These are phyloP conservation scores for Panicum hallii DNA, from an alignment of 202 grass and related monocot genomes.

Conservation along the genomic window DNA sequence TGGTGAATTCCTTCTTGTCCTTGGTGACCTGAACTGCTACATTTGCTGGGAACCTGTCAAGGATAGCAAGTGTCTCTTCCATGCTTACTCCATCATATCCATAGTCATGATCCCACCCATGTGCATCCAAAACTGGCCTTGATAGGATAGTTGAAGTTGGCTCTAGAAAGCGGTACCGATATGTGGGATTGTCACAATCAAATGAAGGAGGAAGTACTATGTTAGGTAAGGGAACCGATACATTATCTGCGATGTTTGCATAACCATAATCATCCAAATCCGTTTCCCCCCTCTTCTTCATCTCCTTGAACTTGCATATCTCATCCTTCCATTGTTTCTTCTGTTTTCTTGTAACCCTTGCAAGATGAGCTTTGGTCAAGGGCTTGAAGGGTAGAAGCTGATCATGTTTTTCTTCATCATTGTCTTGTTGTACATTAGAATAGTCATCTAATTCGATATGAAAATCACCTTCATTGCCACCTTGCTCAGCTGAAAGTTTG, in stretches of 20 bases:
- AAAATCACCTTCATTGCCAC: slow-evolving; percentile 80
- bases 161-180: slow-evolving; percentile 88
- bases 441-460: slow-evolving; percentile 89
- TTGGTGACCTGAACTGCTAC: slow-evolving; percentile 88
- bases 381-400: slow-evolving; percentile 46
- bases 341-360: slow-evolving; percentile 19
- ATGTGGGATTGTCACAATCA: slow-evolving; percentile 80
- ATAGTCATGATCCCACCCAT: slow-evolving; percentile 98
- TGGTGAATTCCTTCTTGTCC: slow-evolving; percentile 96
- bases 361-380: too few species aligned
- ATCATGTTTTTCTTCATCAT: slow-evolving; percentile 85
- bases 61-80: slow-evolving; percentile 78
- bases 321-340: slow-evolving; percentile 97
- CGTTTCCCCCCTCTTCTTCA: too few species aligned
- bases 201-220: slow-evolving; percentile 90
- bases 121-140: slow-evolving; percentile 77
- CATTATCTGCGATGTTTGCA: slow-evolving; percentile 56
- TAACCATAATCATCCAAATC: too few species aligned
- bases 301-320: too few species aligned
- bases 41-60: slow-evolving; percentile 67
- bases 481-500: slow-evolving; percentile 69
- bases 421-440: slow-evolving; percentile 80
- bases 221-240: slow-evolving; percentile 81
- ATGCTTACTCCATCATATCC: slow-evolving; percentile 94
- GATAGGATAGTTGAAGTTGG: slow-evolving; percentile 70